A percentile compares a stretch with the other conserved stretches of the same genome.
These are phyloP conservation scores for Trypanosomatidae sp. DNA, from an alignment of 208 protist species.

Conservation along the genomic window DNA sequence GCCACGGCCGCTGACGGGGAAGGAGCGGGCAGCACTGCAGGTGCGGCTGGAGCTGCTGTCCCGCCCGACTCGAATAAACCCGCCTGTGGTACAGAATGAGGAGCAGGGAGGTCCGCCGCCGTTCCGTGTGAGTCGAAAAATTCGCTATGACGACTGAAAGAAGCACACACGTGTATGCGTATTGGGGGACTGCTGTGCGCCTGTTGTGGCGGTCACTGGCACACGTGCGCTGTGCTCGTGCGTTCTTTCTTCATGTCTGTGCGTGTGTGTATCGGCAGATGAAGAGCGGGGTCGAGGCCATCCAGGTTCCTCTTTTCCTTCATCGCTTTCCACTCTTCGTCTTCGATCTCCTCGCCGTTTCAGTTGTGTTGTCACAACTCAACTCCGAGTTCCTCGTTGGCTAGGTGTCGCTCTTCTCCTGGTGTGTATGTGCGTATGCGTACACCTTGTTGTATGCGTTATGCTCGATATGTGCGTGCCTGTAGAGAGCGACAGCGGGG, in stretches of 20 bases:
- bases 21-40: constrained; percentile 30
- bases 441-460: background rate
- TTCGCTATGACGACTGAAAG: constrained; percentile 19
- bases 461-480: too few relatives aligned
- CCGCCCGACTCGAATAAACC: constrained; percentile 48
- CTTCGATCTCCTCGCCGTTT: background rate
- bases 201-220: background rate
- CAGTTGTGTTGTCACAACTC: background rate
- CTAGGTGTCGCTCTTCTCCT: background rate
- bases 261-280: constrained; percentile 12
- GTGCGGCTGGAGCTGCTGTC: constrained; percentile 46
- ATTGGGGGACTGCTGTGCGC: background rate
- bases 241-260: background rate
- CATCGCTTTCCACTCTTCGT: background rate
- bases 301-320: background rate
- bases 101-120: constrained; percentile 32
- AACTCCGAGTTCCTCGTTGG: background rate
- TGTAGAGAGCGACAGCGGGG: background rate
- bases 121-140: constrained; percentile 60
- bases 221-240: constrained; percentile 4
- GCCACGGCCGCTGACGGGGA: constrained; percentile 11
- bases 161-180: background rate
- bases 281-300: background rate
- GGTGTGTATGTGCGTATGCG: background rate
- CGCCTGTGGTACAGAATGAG: constrained; percentile 32